phyloP scores from a whole-genome alignment of 768 basidiomycete genomes.

The Dendrothele bispora region DNA sequence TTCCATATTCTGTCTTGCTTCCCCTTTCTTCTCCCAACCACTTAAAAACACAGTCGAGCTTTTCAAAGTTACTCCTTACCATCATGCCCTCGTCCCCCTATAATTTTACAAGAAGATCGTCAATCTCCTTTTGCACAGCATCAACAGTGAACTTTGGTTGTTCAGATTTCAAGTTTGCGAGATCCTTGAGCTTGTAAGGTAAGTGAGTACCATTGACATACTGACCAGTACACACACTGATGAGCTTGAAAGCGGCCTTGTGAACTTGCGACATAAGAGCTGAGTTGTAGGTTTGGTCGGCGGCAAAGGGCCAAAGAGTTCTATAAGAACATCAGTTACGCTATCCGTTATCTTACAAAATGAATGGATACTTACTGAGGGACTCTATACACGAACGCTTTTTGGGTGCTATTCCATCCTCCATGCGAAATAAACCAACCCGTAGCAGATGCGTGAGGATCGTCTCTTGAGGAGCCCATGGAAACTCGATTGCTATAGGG shows the following conservation, averaged over 20 bases:
- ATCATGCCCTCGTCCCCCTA: neutral
- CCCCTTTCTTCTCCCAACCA: too few species aligned
- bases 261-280: neutral
- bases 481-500: neutral
- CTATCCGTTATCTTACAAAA: too few species aligned
- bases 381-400: neutral
- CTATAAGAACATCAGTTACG: too few species aligned
- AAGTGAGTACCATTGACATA: neutral
- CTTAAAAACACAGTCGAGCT: too few species aligned
- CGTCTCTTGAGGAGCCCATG: constrained; percentile 4
- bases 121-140: neutral
- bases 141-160: constrained; percentile 4
- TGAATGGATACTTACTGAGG: constrained; percentile 3
- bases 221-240: constrained; percentile 3
- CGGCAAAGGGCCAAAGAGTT: constrained; percentile 4
- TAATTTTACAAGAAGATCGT: neutral
- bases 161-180: neutral
- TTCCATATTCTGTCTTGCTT: too few species aligned
- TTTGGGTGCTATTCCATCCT: constrained; percentile 7
- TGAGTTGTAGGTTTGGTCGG: constrained; percentile 3
- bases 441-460: constrained; percentile 2
- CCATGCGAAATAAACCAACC: constrained; percentile 6
- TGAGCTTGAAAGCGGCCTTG: constrained; percentile 5
- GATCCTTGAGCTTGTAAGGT: neutral
- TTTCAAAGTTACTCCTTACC: constrained; percentile 2